phyloP scores from a whole-genome alignment of 1,139 yeast species.

The Taiozyma sp. region DNA sequence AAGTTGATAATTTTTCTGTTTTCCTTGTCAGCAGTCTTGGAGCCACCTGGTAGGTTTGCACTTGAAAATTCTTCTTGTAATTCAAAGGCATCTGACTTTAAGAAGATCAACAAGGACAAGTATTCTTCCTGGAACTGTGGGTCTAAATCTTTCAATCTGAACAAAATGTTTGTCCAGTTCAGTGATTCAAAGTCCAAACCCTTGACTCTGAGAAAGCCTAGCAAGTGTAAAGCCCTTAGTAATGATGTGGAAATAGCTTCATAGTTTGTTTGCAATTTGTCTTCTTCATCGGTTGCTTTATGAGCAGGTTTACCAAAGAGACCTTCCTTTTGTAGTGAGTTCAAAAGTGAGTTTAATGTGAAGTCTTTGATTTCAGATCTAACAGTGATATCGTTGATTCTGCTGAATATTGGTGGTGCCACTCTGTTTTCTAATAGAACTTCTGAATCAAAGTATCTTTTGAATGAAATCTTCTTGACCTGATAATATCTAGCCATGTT shows the following conservation, averaged over 20 bases:
- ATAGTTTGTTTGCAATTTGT: conserved; percentile 33
- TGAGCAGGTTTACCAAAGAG: conserved; percentile 34
- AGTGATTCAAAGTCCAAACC: conserved; percentile 37
- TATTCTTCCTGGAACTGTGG: conserved; percentile 31
- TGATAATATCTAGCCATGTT: conserved; percentile 83
- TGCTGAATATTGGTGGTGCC: conserved; percentile 40
- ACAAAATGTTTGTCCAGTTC: conserved; percentile 52
- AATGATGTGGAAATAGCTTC: conserved; percentile 59
- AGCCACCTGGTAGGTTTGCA: conserved; percentile 28
- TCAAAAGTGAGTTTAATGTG: conserved; percentile 23
- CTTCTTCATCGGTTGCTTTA: conserved; percentile 24
- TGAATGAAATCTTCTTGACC: conserved; percentile 55
- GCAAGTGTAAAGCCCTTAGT: conserved; percentile 51
- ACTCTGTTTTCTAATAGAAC: conserved; percentile 47
- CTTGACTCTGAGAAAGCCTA: conserved; percentile 43
- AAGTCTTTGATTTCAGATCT: conserved; percentile 25
- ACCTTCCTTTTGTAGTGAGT: conserved; percentile 21
- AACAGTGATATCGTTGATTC: conserved; percentile 33
- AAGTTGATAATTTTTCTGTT: conserved; percentile 38
- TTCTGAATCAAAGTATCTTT: conserved; percentile 53
- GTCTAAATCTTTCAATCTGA: conserved; percentile 25
- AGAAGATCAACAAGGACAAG: conserved; percentile 41
- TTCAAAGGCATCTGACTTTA: conserved; percentile 34
- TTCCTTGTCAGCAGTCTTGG: conserved; percentile 27
- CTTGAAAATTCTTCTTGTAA: conserved; percentile 29